Evolutionary conservation across 148 eudicot genomes (phyloP).

Genomic region (Rhododendron henanense): DNA sequence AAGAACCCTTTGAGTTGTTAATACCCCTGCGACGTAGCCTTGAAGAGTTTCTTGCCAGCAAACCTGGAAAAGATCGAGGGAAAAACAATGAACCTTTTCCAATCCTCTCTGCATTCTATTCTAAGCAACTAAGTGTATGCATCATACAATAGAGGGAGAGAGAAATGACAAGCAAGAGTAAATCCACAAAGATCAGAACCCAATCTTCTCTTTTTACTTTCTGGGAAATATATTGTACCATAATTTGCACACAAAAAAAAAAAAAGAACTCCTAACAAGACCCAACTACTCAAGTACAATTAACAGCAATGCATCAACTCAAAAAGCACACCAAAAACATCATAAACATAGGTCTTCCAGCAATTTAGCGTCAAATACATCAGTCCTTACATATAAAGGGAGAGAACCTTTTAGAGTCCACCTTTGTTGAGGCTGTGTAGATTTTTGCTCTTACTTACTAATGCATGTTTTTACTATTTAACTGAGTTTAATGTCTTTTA

Average conservation of each 20-base stretch:
- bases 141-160: neutral
- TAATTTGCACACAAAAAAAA: neutral
- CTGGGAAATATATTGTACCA: neutral
- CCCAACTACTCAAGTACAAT: neutral
- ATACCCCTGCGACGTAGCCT: constrained; percentile 89
- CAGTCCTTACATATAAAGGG: neutral
- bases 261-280: neutral
- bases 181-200: neutral
- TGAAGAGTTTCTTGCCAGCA: constrained; percentile 98
- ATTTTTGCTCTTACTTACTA: neutral
- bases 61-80: constrained; percentile 44
- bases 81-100: neutral
- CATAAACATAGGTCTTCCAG: neutral
- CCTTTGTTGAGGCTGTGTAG: neutral
- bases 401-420: neutral
- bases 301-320: neutral
- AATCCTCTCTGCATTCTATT: neutral
- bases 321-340: neutral
- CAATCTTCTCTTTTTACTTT: neutral
- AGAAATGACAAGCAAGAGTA: neutral
- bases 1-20: constrained; percentile 84
- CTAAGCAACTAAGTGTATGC: neutral
- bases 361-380: neutral
- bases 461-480: neutral
- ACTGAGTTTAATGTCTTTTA: neutral